These are phyloP conservation scores for Sporothrix brunneoviolacea DNA, from an alignment of 2,329 filamentous ascomycete species.

Conservation along the genomic window DNA sequence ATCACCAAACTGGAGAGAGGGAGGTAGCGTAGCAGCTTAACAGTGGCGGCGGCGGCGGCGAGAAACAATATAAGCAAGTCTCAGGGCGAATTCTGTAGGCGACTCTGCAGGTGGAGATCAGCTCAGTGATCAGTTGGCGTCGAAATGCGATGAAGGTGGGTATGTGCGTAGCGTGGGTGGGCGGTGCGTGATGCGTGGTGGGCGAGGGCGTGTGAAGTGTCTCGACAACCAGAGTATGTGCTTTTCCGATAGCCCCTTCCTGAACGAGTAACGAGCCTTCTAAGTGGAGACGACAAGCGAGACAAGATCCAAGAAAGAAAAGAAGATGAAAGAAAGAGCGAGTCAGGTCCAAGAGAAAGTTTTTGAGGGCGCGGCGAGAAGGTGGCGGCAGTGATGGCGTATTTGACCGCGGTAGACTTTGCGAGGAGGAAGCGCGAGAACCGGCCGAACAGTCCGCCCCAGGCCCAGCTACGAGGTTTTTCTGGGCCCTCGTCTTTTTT, in stretches of 20 bases:
- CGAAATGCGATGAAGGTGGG: not conserved
- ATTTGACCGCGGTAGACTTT: slow-evolving; percentile 31
- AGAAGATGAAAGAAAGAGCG: slow-evolving; percentile 15
- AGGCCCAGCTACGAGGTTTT: slow-evolving; percentile 1
- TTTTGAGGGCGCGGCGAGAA: slow-evolving; percentile 18
- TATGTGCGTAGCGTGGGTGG: not conserved
- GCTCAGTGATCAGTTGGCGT: not conserved
- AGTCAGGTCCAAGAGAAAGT: slow-evolving; percentile 4
- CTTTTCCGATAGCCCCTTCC: slow-evolving; percentile 9
- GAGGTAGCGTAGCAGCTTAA: not conserved
- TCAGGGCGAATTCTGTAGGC: too few relatives aligned
- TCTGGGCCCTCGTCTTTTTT: slow-evolving; percentile 1
- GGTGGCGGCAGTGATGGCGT: slow-evolving; percentile 30
- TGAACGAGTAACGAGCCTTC: slow-evolving; percentile 5
- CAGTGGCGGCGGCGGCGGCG: slow-evolving; percentile 1
- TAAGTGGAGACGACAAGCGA: slow-evolving; percentile 3
- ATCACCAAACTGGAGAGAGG: slow-evolving; percentile 8
- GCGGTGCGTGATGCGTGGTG: not conserved
- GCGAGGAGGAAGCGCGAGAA: slow-evolving; percentile 23
- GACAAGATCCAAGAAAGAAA: not conserved
- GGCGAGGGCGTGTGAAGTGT: not conserved
- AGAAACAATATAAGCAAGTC: not conserved
- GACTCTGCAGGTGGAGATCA: not conserved
- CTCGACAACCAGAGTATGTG: slow-evolving; percentile 4
- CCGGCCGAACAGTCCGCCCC: slow-evolving; percentile 17